These are phyloP conservation scores for Lasiodiplodia hormozganensis DNA, from an alignment of 2,329 filamentous ascomycete species.

Conservation along the genomic window DNA sequence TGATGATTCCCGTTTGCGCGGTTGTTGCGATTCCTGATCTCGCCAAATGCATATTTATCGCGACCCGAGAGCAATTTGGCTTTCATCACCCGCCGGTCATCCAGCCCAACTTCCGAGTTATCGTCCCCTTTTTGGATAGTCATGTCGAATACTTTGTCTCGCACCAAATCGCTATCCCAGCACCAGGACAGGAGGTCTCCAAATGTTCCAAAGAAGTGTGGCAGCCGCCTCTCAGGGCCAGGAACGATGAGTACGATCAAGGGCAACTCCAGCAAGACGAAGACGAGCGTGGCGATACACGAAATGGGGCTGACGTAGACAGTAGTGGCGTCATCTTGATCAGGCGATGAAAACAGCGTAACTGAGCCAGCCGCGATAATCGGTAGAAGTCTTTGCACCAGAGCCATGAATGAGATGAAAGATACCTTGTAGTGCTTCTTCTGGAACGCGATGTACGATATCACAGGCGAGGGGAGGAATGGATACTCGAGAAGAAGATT, in stretches of 20 bases:
- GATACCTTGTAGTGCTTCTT: not conserved
- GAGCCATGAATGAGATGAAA: not conserved
- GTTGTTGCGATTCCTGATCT: not conserved
- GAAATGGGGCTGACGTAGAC: not conserved
- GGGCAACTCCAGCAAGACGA: not conserved
- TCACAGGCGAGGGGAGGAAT: not conserved
- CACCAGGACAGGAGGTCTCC: not conserved
- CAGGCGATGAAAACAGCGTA: not conserved
- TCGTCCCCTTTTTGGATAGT: not conserved
- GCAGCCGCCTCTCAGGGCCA: not conserved
- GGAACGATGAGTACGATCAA: not conserved
- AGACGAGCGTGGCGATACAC: not conserved
- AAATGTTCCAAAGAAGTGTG: not conserved
- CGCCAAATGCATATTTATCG: not conserved
- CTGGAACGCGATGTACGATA: not conserved
- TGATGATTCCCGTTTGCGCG: not conserved
- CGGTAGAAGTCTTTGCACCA: not conserved
- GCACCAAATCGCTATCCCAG: not conserved
- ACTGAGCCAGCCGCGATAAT: not conserved
- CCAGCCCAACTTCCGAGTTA: not conserved
- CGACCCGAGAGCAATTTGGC: not conserved
- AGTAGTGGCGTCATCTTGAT: not conserved
- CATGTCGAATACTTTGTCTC: not conserved
- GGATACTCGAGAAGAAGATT: not conserved
- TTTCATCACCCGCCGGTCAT: not conserved